These are phyloP conservation scores for Aspergillus udagawae DNA, from an alignment of 2,329 filamentous ascomycete genomes.

Conservation along the genomic window DNA sequence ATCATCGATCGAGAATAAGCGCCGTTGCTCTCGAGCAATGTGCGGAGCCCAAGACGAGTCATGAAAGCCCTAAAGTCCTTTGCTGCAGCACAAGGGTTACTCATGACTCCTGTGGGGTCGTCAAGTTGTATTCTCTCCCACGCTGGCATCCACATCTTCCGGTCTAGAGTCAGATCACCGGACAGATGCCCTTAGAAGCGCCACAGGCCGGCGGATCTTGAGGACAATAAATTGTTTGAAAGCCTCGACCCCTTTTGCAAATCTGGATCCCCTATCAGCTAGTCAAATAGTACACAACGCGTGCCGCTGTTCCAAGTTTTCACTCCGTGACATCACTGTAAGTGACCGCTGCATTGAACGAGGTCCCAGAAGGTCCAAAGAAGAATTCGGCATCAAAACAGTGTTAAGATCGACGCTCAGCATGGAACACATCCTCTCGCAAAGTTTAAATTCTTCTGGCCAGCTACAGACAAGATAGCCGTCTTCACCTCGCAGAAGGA, in stretches of 20 bases:
- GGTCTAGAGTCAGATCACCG: neutral
- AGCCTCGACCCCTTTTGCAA: neutral
- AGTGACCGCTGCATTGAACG: neutral
- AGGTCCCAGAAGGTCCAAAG: neutral
- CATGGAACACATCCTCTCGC: neutral
- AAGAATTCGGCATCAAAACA: neutral
- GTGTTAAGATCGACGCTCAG: neutral
- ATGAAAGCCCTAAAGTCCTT: neutral
- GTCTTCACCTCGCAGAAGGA: neutral
- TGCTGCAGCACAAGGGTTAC: neutral
- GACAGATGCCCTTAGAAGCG: neutral
- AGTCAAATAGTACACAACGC: neutral
- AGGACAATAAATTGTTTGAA: neutral
- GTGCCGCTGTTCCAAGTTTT: neutral
- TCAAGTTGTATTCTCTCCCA: neutral
- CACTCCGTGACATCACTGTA: neutral
- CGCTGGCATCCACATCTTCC: neutral
- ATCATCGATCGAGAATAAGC: constrained; percentile 14
- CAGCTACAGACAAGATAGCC: neutral
- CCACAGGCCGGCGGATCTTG: neutral
- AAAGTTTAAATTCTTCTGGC: neutral
- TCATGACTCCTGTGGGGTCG: neutral
- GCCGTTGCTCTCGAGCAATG: constrained; percentile 1
- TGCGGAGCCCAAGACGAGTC: neutral
- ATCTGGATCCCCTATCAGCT: neutral